Percentiles rank a stretch among this genome's conserved stretches.
phyloP scores from a whole-genome alignment of 1,139 yeast genomes.

The Taphrina communis region DNA sequence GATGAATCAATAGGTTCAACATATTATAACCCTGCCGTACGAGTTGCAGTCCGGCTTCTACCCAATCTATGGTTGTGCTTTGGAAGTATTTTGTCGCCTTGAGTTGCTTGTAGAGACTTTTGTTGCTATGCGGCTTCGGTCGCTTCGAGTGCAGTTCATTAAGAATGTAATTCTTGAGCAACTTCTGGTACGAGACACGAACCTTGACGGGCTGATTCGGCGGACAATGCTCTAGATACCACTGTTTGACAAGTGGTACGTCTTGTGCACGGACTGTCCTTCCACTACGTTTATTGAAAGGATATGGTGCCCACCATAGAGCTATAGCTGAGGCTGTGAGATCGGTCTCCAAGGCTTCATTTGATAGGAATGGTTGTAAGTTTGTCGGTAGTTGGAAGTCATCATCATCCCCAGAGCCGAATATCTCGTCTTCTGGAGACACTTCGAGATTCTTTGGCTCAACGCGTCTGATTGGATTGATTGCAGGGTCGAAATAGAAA shows the following conservation, averaged over 20 bases:
- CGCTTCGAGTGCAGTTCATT: conserved; percentile 67
- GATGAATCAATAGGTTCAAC: conserved; percentile 86
- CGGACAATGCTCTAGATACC: conserved; percentile 77
- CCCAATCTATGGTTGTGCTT: conserved; percentile 94
- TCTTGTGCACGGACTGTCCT: conserved; percentile 82
- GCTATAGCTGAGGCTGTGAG: conserved; percentile 66
- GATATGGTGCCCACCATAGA: conserved; percentile 80
- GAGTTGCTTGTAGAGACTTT: conserved; percentile 68
- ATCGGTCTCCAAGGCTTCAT: conserved; percentile 56
- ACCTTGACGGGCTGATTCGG: conserved; percentile 73
- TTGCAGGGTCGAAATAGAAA: conserved; percentile 61
- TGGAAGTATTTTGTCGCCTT: conserved; percentile 86
- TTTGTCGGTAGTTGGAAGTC: conserved; percentile 54
- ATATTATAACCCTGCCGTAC: conserved; percentile 93
- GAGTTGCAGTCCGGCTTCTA: conserved; percentile 94
- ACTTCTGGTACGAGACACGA: conserved; percentile 83
- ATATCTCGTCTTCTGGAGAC: conserved; percentile 47
- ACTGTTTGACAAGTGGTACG: conserved; percentile 77
- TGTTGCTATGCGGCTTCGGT: conserved; percentile 57
- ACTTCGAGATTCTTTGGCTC: conserved; percentile 47
- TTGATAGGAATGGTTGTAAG: conserved; percentile 59
- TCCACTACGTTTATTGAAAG: conserved; percentile 79
- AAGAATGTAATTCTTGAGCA: conserved; percentile 73
- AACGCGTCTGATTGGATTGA: conserved; percentile 61
- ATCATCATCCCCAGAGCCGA: conserved; percentile 52